These are phyloP conservation scores for Glaciozyma antarctica DNA, from an alignment of 768 basidiomycete genomes.

Conservation along the genomic window DNA sequence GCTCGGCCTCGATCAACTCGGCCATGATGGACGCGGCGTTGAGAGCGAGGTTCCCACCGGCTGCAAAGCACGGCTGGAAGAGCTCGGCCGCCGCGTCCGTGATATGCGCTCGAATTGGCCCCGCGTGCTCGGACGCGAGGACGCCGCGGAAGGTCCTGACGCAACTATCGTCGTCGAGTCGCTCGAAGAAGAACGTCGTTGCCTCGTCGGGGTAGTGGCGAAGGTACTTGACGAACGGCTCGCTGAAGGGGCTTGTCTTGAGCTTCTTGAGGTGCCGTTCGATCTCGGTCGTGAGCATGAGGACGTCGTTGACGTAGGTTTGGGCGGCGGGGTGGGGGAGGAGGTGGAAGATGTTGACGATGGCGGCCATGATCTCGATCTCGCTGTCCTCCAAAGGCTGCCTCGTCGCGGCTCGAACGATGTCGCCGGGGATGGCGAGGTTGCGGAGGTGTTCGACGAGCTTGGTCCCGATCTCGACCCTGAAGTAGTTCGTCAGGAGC, in stretches of 20 bases:
- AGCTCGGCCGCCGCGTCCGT: slow-evolving; percentile 38
- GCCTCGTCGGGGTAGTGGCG: slow-evolving; percentile 82
- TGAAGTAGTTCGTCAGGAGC: slow-evolving; percentile 96
- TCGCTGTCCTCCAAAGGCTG: slow-evolving; percentile 66
- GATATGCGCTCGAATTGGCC: slow-evolving; percentile 43
- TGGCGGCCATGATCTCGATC: slow-evolving; percentile 82
- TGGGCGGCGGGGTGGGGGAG: slow-evolving; percentile 78
- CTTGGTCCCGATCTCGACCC: slow-evolving; percentile 97
- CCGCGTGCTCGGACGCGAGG: slow-evolving; percentile 33
- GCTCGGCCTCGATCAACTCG: slow-evolving; percentile 60
- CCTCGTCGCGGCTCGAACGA: slow-evolving; percentile 65
- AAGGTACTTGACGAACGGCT: slow-evolving; percentile 80
- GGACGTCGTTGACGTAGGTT: slow-evolving; percentile 78
- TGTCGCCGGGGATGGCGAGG: slow-evolving; percentile 78
- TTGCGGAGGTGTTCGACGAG: slow-evolving; percentile 90
- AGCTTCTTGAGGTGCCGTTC: slow-evolving; percentile 88
- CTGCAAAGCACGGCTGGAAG: slow-evolving; percentile 39
- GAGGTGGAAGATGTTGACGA: slow-evolving; percentile 95
- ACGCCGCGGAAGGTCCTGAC: slow-evolving; percentile 30
- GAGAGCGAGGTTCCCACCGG: slow-evolving; percentile 31
- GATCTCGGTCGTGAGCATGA: slow-evolving; percentile 78
- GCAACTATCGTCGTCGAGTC: slow-evolving; percentile 61
- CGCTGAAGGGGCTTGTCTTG: slow-evolving; percentile 79
- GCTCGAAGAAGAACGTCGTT: slow-evolving; percentile 69
- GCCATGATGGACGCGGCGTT: slow-evolving; percentile 67